These are phyloP conservation scores for Penicillium manginii DNA, from an alignment of 495 filamentous ascomycete genomes.

Conservation along the genomic window DNA sequence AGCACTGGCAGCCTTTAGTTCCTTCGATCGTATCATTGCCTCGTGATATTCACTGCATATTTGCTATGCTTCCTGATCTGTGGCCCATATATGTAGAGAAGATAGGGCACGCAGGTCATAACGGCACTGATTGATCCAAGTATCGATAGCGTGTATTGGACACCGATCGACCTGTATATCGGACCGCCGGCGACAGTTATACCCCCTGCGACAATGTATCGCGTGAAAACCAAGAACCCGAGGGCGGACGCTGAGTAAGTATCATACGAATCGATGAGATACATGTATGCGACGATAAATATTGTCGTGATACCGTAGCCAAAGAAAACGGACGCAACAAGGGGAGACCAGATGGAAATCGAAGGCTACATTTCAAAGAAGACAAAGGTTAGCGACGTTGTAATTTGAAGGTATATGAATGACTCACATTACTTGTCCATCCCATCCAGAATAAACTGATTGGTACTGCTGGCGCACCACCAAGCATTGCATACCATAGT, in stretches of 20 bases:
- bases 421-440: conserved; percentile 52
- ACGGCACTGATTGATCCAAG: conserved; percentile 46
- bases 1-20: too few relatives aligned
- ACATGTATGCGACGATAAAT: conserved; percentile 52
- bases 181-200: conserved; percentile 47
- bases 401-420: background rate
- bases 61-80: background rate
- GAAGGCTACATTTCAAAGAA: conserved; percentile 26
- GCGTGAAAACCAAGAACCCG: conserved; percentile 46
- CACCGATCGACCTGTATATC: conserved; percentile 53
- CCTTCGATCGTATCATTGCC: too few relatives aligned
- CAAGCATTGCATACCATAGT: conserved; percentile 59
- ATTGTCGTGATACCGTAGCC: conserved; percentile 54
- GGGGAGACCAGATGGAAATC: conserved; percentile 57
- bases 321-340: conserved; percentile 50
- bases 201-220: conserved; percentile 52
- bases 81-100: conserved; percentile 54
- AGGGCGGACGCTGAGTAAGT: conserved; percentile 42
- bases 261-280: conserved; percentile 56
- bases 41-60: background rate
- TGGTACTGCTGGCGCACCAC: conserved; percentile 57
- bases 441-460: conserved; percentile 66
- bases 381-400: background rate
- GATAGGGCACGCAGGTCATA: conserved; percentile 53
- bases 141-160: conserved; percentile 56